Evolutionary conservation across 345 rosid genomes (phyloP).

Genomic region (Eucalyptus caleyi): DNA sequence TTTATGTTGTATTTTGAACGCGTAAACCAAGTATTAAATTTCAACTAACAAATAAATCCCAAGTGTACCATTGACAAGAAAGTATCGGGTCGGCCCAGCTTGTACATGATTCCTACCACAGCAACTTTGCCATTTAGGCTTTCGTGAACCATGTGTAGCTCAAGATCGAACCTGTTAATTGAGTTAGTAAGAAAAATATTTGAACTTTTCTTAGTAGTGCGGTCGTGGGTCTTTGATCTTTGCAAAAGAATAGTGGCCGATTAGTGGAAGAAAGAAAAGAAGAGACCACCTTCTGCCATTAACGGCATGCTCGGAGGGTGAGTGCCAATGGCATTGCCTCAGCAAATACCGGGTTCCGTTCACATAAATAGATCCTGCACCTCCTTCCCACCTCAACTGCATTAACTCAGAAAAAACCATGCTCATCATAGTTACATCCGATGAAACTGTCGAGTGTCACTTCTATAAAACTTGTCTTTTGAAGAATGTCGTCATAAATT

Average conservation of each 20-base stretch:
- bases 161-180: slow-evolving; percentile 37
- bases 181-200: neutral
- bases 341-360: slow-evolving; percentile 30
- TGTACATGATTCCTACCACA: slow-evolving; percentile 66
- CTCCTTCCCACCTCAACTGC: slow-evolving; percentile 40
- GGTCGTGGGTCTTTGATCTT: neutral
- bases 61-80: slow-evolving; percentile 42
- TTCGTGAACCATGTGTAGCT: slow-evolving; percentile 74
- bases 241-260: neutral
- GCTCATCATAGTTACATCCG: neutral
- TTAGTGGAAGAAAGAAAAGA: neutral
- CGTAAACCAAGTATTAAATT: neutral
- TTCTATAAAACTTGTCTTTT: neutral
- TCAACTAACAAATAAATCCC: neutral
- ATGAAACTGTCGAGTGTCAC: neutral
- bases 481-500: neutral
- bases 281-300: slow-evolving; percentile 25
- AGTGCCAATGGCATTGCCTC: slow-evolving; percentile 46
- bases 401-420: neutral
- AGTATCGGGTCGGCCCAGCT: slow-evolving; percentile 50
- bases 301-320: slow-evolving; percentile 50
- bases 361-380: slow-evolving; percentile 25
- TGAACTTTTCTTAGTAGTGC: neutral
- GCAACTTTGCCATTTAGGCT: slow-evolving; percentile 40
- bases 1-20: neutral